phyloP scores from a whole-genome alignment of 2,329 filamentous ascomycete genomes.

The Nigrospora osmanthi region DNA sequence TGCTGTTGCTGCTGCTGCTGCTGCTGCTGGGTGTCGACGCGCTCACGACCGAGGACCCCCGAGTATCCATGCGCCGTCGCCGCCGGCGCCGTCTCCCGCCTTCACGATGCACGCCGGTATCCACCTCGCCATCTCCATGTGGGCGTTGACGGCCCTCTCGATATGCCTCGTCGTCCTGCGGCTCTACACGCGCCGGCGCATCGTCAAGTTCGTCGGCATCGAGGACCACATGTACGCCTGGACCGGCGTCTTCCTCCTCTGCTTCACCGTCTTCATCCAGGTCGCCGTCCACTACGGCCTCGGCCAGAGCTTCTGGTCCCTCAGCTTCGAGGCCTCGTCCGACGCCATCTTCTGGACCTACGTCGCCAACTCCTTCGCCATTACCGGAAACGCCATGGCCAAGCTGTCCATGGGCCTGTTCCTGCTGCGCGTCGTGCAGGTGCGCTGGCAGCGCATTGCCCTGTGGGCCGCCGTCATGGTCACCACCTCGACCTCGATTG shows the following conservation, averaged over 20 bases:
- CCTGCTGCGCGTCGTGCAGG: constrained; percentile 27
- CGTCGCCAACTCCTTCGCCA: constrained; percentile 27
- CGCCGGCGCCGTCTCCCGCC: background rate
- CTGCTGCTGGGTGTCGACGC: too few relatives aligned
- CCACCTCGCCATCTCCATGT: constrained; percentile 21
- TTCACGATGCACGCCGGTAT: constrained; percentile 20
- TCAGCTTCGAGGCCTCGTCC: constrained; percentile 21
- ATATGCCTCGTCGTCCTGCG: constrained; percentile 13
- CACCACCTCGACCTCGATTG: constrained; percentile 21
- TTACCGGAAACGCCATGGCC: constrained; percentile 28
- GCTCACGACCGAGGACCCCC: background rate
- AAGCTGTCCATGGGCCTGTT: constrained; percentile 31
- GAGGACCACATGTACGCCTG: constrained; percentile 27
- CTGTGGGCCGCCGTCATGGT: constrained; percentile 24
- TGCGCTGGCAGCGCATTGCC: constrained; percentile 22
- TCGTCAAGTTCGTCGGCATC: constrained; percentile 26
- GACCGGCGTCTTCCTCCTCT: constrained; percentile 16
- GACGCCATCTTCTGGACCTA: constrained; percentile 30
- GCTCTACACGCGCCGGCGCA: constrained; percentile 18
- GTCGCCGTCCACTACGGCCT: constrained; percentile 25
- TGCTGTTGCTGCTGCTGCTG: too few relatives aligned
- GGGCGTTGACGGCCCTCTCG: constrained; percentile 24
- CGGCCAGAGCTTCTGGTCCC: constrained; percentile 22
- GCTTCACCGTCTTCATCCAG: constrained; percentile 24
- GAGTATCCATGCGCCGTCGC: background rate